Base-by-base conservation (phyloP, 192 early-diverging fungal genomes). In the Coemansia sp. region DNA sequence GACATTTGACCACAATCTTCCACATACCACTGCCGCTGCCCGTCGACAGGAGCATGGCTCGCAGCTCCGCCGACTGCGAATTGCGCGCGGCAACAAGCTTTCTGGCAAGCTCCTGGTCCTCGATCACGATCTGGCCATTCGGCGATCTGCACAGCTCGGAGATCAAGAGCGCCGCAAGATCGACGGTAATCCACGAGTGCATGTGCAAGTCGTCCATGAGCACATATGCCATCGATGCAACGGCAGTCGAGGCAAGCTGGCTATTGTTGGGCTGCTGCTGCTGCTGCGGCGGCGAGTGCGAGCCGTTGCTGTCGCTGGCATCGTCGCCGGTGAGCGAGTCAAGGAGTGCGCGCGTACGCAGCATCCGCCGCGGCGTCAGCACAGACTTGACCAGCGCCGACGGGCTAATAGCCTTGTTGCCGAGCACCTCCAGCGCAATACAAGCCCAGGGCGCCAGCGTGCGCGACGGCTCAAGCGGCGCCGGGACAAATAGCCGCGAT, bases 331-430 rank as follows among this genome's bases (percentile, higher is more conserved):
- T 81, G 23, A 82, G 70, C 49, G 71, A 69, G 52, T 76, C 73
- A 6, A 83, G 73, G 10, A 83, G 60, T 4, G 70, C 75, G 19
- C 76, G 73, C 3, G 81, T 83, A 29, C 73, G 72, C 36, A 71
- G 67, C 69, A 83, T 72, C 14, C 81, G 66, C 20, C 73, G 73
- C 5, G 81, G 81, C 19, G 70, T 73, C 29, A 83, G 73, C 54
- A 69, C 66, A 0, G 81, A 74, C 22, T 75, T 70, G 15, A 70
- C 81, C 25, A 83, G 66, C 38, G 59, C 38, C 0, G 75, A 79
- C 5, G 81, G 81, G 55, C 73, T 66, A n/a, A 83, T 70, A 0
- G 81, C 81, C 61, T 83, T 83, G 68, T 83, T 83, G 43, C 43
- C 36, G 25, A 83, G 67, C 0, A 76, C 38, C 35, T 75, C 74